These are phyloP conservation scores for Phytophthora quininea DNA, from an alignment of 352 stramenopile genomes.

Conservation along the genomic window DNA sequence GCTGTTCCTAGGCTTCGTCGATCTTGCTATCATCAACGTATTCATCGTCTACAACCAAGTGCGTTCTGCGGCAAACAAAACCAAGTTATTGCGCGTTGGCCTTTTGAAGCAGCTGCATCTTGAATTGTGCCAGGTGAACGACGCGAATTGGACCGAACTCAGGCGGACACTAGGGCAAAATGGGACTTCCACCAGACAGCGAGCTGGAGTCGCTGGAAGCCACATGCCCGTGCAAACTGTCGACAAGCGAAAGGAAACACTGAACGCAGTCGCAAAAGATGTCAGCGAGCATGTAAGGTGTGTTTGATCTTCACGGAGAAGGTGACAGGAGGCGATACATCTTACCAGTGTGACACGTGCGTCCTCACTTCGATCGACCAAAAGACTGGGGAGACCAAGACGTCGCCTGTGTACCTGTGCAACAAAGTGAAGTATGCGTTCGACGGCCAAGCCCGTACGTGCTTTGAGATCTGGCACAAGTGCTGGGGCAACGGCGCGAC, in stretches of 20 bases:
- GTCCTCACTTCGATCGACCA: not conserved
- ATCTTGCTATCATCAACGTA: not conserved
- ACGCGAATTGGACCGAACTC: not conserved
- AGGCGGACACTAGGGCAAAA: not conserved
- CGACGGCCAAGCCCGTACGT: no score
- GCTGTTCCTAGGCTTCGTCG: not conserved
- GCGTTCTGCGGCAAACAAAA: not conserved
- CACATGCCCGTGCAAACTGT: not conserved
- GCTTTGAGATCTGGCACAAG: no score
- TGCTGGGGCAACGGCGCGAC: no score
- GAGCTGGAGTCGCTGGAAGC: not conserved
- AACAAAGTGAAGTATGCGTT: no score
- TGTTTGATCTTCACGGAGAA: conserved; percentile 4
- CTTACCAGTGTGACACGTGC: not conserved
- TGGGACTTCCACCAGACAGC: not conserved
- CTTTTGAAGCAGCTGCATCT: not conserved
- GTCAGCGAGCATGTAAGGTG: conserved; percentile 8
- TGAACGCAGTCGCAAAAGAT: not conserved
- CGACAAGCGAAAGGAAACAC: not conserved
- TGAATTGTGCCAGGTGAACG: not conserved
- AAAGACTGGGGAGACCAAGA: no score
- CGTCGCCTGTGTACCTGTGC: no score
- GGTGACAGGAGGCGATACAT: conserved; percentile 2
- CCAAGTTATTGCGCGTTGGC: not conserved
- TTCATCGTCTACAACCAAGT: not conserved